Base-by-base conservation (phyloP, 441 rosid genomes). In the Eugenia klotzschiana region DNA sequence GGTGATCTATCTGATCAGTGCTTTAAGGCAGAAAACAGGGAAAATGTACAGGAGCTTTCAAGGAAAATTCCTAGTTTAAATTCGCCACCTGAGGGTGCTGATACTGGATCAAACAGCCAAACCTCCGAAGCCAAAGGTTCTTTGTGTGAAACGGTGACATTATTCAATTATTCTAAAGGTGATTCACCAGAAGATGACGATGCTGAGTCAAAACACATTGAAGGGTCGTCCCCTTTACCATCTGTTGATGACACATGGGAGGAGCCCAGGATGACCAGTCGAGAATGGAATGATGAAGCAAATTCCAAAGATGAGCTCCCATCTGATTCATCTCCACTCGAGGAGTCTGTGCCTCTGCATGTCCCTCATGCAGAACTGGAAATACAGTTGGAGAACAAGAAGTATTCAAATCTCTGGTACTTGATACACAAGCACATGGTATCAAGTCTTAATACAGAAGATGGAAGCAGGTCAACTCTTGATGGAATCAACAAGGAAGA, bases 361-460 rank as follows among this genome's bases (percentile, higher is more conserved):
- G 77, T 20, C 77, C 22, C 46, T 20, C 20, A 69, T 37, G 77
- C 77, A 69, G 77, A 69, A 69, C 46, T 3, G 25, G 46, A 69
- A 33, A n/a, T 37, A 69, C 77, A 37, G 74, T 29, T 83, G 82
- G 92, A 90, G 87, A 94, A 89, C 25, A 94, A 89, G 88, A 90
- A 91, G 83, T 87, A 96, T 83, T 86, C 73, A 82, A 86, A 89
- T 87, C 90, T 97, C 69, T 97, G 99, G 99, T 84, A 85, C 86
- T 85, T 95, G 83, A 87, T 97, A 89, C 91, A 93, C 85, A 92
- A 93, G 92, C 98, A 94, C 87, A 93, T 95, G 97, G 94, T 89
- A 41, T 89, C 98, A 79, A 91, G 91, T 69, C 87, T 79, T 69
- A 37, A 69, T 27, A 84, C 88, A 25, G 90, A 87, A 79, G 88